Percentiles rank a stretch among this genome's conserved stretches.
Conservation (phyloP, 164 flowering plant species). For the Akebia trifoliata region DNA sequence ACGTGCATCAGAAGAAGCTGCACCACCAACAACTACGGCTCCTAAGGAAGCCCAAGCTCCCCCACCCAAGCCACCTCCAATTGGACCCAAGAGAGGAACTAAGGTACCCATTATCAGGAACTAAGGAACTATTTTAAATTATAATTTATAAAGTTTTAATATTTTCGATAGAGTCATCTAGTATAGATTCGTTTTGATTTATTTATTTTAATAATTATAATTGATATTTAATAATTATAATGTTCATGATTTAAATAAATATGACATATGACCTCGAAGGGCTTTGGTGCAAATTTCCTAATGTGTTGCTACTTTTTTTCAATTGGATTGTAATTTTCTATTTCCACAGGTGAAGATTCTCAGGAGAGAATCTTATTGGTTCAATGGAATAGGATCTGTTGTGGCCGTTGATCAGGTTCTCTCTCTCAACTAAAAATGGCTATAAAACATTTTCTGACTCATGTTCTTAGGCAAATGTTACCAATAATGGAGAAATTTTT, state of each 20-base stretch:
- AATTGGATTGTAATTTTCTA: not conserved
- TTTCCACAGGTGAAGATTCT: slow-evolving; percentile 73
- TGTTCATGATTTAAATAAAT: too few relatives aligned
- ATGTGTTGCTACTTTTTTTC: too few relatives aligned
- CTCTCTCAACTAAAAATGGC: not conserved
- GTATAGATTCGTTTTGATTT: too few relatives aligned
- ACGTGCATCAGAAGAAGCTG: slow-evolving; percentile 56
- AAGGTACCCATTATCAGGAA: slow-evolving; percentile 38
- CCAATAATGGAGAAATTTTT: too few relatives aligned
- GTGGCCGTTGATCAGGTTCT: slow-evolving; percentile 93
- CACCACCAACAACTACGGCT: slow-evolving; percentile 39
- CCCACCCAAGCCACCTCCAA: slow-evolving; percentile 64
- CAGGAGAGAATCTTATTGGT: slow-evolving; percentile 95
- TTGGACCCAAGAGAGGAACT: slow-evolving; percentile 96
- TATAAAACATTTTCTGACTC: too few relatives aligned
- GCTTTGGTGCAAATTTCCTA: too few relatives aligned
- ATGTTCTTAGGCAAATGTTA: too few relatives aligned
- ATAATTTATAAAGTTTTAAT: too few relatives aligned
- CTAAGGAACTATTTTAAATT: not conserved
- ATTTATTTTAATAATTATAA: too few relatives aligned
- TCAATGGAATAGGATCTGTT: slow-evolving; percentile 81
- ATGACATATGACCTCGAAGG: too few relatives aligned
- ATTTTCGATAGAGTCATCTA: too few relatives aligned
- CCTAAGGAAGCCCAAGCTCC: slow-evolving; percentile 35
- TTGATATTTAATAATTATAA: too few relatives aligned